Evolutionary conservation across 352 stramenopile species (phyloP), one percentile per base, ranked within the genome.

Genomic region (Blastocystis sp.): DNA sequence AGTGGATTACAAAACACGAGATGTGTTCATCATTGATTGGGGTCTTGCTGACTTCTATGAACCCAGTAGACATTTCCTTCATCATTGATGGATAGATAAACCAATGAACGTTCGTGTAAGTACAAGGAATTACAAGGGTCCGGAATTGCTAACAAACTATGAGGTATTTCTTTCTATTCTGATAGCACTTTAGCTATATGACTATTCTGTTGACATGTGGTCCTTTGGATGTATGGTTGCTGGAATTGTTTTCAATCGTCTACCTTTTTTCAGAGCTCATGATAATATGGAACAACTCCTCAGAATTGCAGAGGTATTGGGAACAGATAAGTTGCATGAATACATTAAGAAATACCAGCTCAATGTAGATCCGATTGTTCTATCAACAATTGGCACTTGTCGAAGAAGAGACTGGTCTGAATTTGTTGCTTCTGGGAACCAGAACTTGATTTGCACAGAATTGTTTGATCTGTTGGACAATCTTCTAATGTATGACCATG

Each of bases 181-280:
- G 27, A 96, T 98, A 46, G 95, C 98, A 90, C 94, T 98, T 89
- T 96, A 98, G 89, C 95, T 98, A 89, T 99, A 99, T 89, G 96
- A 99, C 91, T 99, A 99, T 91, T 96, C 95, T 49, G 92, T 99
- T 49, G 96, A 99, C 90, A 98, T 99, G 95, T 99, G 96, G 96
- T 95, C 92, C 75, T 90, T 99, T n/a, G 96, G 96, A 24, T 98
- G 95, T 88, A 98, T 98, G 94, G 97, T 99, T 89, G 69, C 69
- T 27, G 69, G 43, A 63, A 59, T 80, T 95, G 98, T 99, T 88
- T 99, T 99, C 91, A 92, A 95, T 88, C 98, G 98, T 89, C 95
- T 98, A 89, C 96, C 96, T 5, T 98, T 99, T 89, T 99, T 99
- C 91, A 95, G 98, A 89, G 96, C 96, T 46, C 94, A 98, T 78